phyloP scores from a whole-genome alignment of 495 filamentous ascomycete species.

The Poronia punctata region DNA sequence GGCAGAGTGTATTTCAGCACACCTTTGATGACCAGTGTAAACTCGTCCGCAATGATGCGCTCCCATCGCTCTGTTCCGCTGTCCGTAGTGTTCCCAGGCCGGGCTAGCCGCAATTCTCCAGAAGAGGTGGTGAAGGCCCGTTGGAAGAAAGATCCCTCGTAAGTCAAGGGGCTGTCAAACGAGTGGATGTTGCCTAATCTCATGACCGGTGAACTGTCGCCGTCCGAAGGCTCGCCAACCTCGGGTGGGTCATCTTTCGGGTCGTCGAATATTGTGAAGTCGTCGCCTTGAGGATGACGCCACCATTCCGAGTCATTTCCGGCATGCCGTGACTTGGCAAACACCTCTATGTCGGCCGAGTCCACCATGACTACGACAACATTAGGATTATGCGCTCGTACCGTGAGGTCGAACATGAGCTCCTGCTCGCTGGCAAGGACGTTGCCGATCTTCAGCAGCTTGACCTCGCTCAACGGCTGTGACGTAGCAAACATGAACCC shows the following conservation, averaged over 20 bases:
- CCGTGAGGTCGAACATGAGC: slow-evolving; percentile 88
- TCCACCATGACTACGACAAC: slow-evolving; percentile 76
- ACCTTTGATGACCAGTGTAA: slow-evolving; percentile 84
- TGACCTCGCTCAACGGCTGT: slow-evolving; percentile 73
- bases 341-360: slow-evolving; percentile 81
- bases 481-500: slow-evolving; percentile 86
- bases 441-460: slow-evolving; percentile 70
- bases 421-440: slow-evolving; percentile 92
- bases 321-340: slow-evolving; percentile 84
- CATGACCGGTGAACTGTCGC: slow-evolving; percentile 70
- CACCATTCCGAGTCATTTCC: slow-evolving; percentile 67
- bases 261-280: slow-evolving; percentile 27
- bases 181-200: slow-evolving; percentile 77
- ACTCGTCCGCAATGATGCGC: slow-evolving; percentile 78
- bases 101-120: slow-evolving; percentile 71
- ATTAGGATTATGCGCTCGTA: slow-evolving; percentile 85
- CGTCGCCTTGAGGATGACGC: slow-evolving; percentile 48
- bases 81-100: slow-evolving; percentile 83
- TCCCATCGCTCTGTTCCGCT: slow-evolving; percentile 90
- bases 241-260: slow-evolving; percentile 62
- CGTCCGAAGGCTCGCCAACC: slow-evolving; percentile 33
- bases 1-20: slow-evolving; percentile 85
- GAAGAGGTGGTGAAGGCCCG: slow-evolving; percentile 56
- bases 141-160: slow-evolving; percentile 81
- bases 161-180: slow-evolving; percentile 80